Evolutionary conservation across 2,329 filamentous ascomycete species (phyloP).

Genomic region (Aspergillus intermedius): DNA sequence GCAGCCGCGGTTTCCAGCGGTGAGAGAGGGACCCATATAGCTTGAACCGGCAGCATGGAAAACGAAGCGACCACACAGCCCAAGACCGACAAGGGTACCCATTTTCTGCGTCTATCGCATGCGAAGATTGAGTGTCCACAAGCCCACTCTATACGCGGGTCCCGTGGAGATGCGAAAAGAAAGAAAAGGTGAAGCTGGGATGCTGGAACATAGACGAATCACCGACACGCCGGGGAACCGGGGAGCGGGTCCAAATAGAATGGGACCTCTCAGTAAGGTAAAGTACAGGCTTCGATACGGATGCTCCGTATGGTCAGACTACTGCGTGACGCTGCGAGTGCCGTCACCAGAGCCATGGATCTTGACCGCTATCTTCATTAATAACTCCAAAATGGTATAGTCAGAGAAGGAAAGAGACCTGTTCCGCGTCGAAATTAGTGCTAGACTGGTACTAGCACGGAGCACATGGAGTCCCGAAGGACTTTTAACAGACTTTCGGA

Average conservation of each 20-base stretch:
- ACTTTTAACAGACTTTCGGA: background rate
- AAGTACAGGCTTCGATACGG: background rate
- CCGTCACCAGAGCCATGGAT: slow-evolving; percentile 1
- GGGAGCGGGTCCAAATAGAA: background rate
- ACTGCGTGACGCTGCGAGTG: background rate
- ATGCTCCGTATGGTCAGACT: background rate
- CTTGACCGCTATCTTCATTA: background rate
- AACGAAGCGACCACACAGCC: background rate
- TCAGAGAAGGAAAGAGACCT: background rate
- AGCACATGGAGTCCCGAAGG: too few relatives aligned
- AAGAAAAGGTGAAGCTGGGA: too few relatives aligned
- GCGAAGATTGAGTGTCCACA: background rate
- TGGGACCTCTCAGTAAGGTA: background rate
- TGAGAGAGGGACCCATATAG: slow-evolving; percentile 54
- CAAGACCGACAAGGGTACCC: background rate
- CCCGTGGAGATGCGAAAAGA: too few relatives aligned
- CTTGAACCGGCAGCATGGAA: slow-evolving; percentile 30
- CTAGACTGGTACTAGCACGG: background rate
- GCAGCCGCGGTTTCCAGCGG: slow-evolving; percentile 64
- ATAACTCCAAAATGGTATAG: background rate
- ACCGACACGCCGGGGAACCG: background rate
- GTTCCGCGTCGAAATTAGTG: background rate
- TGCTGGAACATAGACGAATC: background rate
- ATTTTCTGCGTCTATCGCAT: background rate
- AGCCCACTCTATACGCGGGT: too few relatives aligned